Evolutionary conservation across 129 eudicot species (phyloP), one percentile per base, ranked within the genome.

Genomic region (Artemisia annua): DNA sequence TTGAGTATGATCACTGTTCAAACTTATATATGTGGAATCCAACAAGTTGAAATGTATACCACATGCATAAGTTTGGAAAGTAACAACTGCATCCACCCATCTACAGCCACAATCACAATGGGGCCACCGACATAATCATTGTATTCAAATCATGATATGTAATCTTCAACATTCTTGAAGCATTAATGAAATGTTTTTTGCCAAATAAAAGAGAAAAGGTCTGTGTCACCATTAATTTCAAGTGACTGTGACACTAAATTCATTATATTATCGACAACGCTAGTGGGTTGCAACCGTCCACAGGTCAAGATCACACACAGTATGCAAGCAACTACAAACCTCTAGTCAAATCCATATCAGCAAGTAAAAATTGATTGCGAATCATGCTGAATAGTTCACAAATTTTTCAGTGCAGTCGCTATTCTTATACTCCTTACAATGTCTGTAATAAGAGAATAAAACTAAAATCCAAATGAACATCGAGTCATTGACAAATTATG

Each of bases 311-410:
- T 26, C 66, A 60, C 66, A n/a, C n/a, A 60, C 65, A 15, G 1
- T 26, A 60, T 26, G 59, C 22, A 54, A 54, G 43, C 39, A 57
- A 57, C 26, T 10, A 57, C 32, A 57, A 4, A 57, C 4, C 30
- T 17, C 63, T 10, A 57, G 3, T 57, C 24, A 57, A 3, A 57
- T 1, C 63, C 63, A 28, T 57, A 17, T 61, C 66, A 28, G 66
- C 66, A n/a, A n/a, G n/a, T n/a, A n/a, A 26, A 68, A 24, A n/a
- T 26, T 68, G 61, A 15, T 26, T 50, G 15, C 14, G 2, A 51
- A 26, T 66, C 70, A 66, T 9, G 70, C 56, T 46, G 52, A 39
- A 66, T 10, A 17, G 19, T 66, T 57, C 63, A 17, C 32, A 19
- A 1, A 52, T 3, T 7, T 9, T 57, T 57, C 63, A 7, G 26